Evolutionary conservation across 2,329 filamentous ascomycete species (phyloP).

Genomic region (Aspergillus pseudoterreus): DNA sequence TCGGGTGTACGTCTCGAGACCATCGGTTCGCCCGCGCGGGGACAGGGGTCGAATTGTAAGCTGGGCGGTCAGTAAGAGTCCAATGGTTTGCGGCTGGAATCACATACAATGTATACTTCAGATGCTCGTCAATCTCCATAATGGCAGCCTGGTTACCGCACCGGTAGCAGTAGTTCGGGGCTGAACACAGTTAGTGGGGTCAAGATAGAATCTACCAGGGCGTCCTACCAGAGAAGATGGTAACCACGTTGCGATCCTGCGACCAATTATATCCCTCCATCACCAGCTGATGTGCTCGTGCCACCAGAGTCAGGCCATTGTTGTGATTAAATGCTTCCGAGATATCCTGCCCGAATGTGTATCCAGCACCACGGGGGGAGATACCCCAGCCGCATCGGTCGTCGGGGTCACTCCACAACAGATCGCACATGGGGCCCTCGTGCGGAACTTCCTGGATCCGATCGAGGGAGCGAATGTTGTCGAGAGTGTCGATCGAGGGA

Average conservation of each 20-base stretch:
- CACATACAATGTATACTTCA: conserved; percentile 98
- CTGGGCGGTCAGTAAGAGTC: conserved; percentile 46
- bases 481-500: conserved; percentile 91
- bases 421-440: conserved; percentile 96
- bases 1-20: conserved; percentile 95
- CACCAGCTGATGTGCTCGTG: conserved; percentile 93
- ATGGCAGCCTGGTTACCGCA: conserved; percentile 99
- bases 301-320: conserved; percentile 93
- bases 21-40: conserved; percentile 96
- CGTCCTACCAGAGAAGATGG: conserved; percentile 83
- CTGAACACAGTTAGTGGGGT: conserved; percentile 31
- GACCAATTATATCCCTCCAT: conserved; percentile 99
- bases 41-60: conserved; percentile 98
- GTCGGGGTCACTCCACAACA: conserved; percentile 97
- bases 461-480: conserved; percentile 92
- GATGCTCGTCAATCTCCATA: conserved; percentile 99
- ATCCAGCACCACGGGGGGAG: conserved; percentile 87
- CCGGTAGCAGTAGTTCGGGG: conserved; percentile 95
- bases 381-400: conserved; percentile 96
- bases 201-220: background rate
- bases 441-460: conserved; percentile 98
- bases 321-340: conserved; percentile 99
- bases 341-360: conserved; percentile 95
- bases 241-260: conserved; percentile 95
- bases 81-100: background rate